Conservation (phyloP, 73 alveolate species). For the Loxodes magnus region DNA sequence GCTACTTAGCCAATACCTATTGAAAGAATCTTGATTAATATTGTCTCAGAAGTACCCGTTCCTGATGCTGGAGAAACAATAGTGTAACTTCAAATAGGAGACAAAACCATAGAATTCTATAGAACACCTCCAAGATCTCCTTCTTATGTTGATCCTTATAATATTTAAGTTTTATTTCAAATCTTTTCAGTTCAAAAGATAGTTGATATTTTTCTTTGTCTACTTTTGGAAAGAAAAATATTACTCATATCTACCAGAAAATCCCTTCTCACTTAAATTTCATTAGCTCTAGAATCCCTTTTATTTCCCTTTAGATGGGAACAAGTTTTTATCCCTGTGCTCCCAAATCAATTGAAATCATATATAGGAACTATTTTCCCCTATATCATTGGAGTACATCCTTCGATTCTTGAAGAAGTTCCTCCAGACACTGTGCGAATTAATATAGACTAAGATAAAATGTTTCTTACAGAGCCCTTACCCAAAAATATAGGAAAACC, state of each 20-base stretch:
- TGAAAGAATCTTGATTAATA: constrained; percentile 42
- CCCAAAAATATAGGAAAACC: constrained; percentile 53
- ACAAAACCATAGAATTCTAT: constrained; percentile 24
- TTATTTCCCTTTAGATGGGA: constrained; percentile 52
- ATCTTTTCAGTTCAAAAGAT: constrained; percentile 28
- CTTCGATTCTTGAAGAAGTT: constrained; percentile 27
- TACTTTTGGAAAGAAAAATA: constrained; percentile 38
- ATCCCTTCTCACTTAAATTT: constrained; percentile 36
- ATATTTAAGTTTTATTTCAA: constrained; percentile 31
- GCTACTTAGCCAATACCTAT: constrained; percentile 42
- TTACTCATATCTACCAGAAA: constrained; percentile 39
- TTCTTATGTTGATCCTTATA: constrained; percentile 32
- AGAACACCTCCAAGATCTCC: constrained; percentile 44
- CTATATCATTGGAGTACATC: constrained; percentile 33
- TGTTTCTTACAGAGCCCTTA: constrained; percentile 22
- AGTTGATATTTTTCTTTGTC: constrained; percentile 19
- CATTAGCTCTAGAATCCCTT: constrained; percentile 32
- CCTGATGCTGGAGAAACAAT: constrained; percentile 51
- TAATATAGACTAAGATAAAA: constrained; percentile 31
- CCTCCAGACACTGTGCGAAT: constrained; percentile 47
- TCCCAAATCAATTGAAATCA: constrained; percentile 38
- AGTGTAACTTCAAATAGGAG: constrained; percentile 44
- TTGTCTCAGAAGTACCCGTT: constrained; percentile 54
- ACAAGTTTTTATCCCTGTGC: constrained; percentile 41
- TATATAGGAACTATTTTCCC: constrained; percentile 55